phyloP scores from a whole-genome alignment of 805 yeast genomes.

The Wickerhamomyces hampshirensis region DNA sequence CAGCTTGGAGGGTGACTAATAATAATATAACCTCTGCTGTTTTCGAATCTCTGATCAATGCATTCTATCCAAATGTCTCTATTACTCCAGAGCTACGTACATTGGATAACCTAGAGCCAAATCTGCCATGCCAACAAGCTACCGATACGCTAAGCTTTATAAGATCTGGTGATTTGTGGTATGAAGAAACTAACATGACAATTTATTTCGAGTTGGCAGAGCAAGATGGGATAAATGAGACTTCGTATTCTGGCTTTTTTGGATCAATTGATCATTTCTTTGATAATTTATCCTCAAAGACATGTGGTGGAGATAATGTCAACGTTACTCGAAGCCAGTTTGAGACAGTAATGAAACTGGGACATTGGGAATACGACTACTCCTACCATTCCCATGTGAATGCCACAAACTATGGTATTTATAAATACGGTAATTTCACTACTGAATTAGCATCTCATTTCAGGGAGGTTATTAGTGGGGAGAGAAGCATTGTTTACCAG shows the following conservation, averaged over 20 bases:
- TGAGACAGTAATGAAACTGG: slow-evolving; percentile 36
- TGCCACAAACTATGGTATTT: slow-evolving; percentile 30
- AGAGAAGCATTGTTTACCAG: slow-evolving; percentile 26
- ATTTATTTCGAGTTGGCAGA: slow-evolving; percentile 23
- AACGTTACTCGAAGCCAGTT: slow-evolving; percentile 27
- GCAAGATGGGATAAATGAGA: slow-evolving; percentile 19
- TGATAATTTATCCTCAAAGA: slow-evolving; percentile 36
- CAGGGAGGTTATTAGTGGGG: slow-evolving; percentile 26
- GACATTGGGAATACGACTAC: slow-evolving; percentile 42
- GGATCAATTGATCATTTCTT: slow-evolving; percentile 37
- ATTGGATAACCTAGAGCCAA: slow-evolving; percentile 34
- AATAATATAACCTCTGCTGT: slow-evolving; percentile 37
- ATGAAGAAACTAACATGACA: slow-evolving; percentile 29
- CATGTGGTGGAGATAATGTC: slow-evolving; percentile 34
- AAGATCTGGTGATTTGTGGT: slow-evolving; percentile 30
- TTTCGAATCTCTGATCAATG: slow-evolving; percentile 32
- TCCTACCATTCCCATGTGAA: slow-evolving; percentile 29
- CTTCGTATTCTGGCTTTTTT: slow-evolving; percentile 20
- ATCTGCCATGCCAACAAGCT: slow-evolving; percentile 30
- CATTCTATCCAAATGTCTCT: slow-evolving; percentile 32
- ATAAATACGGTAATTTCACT: slow-evolving; percentile 33
- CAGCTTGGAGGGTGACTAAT: slow-evolving; percentile 33
- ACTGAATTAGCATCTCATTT: slow-evolving; percentile 31
- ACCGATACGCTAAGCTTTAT: slow-evolving; percentile 23
- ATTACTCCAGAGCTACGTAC: slow-evolving; percentile 29